Base-by-base conservation (phyloP, 1,139 yeast genomes). In the Kodamaea anthophila region DNA sequence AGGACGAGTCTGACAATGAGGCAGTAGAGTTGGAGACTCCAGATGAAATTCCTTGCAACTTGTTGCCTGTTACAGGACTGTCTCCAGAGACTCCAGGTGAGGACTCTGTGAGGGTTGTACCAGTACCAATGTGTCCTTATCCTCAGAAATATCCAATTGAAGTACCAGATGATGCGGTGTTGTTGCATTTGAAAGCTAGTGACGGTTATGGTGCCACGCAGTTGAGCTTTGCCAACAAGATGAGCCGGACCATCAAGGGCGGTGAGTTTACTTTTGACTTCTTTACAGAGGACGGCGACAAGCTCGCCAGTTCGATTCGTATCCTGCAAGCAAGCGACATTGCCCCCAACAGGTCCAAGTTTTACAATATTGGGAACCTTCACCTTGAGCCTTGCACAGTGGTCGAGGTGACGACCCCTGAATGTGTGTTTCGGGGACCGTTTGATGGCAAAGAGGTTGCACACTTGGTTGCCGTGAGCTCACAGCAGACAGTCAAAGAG, bases 271-370 rank as follows among this genome's bases (percentile, higher is more conserved):
- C 41, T 15, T 46, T 46, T 29, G 41, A 41, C 24, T 58, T 60
- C 37, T 31, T 32, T 12, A n/a, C 20, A 4, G 8, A 11, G 3
- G 26, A 13, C 18, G 18, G 15, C 16, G 23, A 19, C 13, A 16
- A 23, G 7, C 29, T 37, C 12, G 34, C 35, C 10, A 52, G 51
- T 19, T 28, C 41, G 5, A 44, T 58, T 15, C 24, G 39, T 12
- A 55, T 59, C 15, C 57, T 45, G 29, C 50, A 51, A 34, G 58
- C 62, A 2, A 49, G 45, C 29, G 43, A 47, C 11, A 48, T 61
- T 28, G 49, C 42, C 28, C 50, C 57, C 5, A 51, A 51, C 7
- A 58, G 54, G 39, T 49, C 51, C 21, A 55, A 55, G 31, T 52
- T 48, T 32, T 59, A 51, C 36, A 57, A 57, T 33, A 47, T 58